Evolutionary conservation across 2,329 filamentous ascomycete species (phyloP).

Genomic region (Graphilbum ipis-grandicollis): DNA sequence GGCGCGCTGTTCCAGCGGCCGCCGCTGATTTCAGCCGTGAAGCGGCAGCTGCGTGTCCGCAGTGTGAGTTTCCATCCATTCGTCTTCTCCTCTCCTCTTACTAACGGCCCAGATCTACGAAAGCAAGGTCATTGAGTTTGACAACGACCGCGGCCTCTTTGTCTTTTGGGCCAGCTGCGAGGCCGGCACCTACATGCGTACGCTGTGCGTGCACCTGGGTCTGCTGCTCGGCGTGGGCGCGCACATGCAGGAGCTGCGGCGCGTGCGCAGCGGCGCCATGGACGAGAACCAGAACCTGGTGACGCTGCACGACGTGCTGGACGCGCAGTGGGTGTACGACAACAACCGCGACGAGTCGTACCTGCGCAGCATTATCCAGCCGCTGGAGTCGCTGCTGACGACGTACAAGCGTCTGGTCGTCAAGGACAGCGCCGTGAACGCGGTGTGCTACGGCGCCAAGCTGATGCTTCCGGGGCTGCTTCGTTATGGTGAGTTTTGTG

Average conservation of each 20-base stretch:
- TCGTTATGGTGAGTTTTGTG: slow-evolving; percentile 52
- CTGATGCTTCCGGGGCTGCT: slow-evolving; percentile 95
- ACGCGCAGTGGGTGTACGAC: slow-evolving; percentile 92
- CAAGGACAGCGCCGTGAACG: slow-evolving; percentile 92
- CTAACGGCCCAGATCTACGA: slow-evolving; percentile 50
- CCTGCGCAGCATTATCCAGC: slow-evolving; percentile 77
- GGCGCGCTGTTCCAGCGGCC: slow-evolving; percentile 95
- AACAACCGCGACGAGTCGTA: slow-evolving; percentile 91
- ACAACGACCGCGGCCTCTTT: slow-evolving; percentile 92
- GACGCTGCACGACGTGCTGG: slow-evolving; percentile 85
- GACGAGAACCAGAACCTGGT: slow-evolving; percentile 78
- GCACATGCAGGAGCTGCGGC: slow-evolving; percentile 94
- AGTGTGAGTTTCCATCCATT: slow-evolving; percentile 24
- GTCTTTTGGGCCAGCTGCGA: slow-evolving; percentile 99
- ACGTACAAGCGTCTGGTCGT: slow-evolving; percentile 95
- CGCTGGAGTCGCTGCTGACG: slow-evolving; percentile 79
- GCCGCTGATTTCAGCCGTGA: slow-evolving; percentile 93
- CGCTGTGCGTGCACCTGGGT: slow-evolving; percentile 86
- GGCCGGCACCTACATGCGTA: slow-evolving; percentile 96
- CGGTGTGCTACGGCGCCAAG: slow-evolving; percentile 96
- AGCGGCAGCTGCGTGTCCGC: slow-evolving; percentile 94
- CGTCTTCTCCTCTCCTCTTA: not conserved
- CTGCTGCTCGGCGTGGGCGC: slow-evolving; percentile 29
- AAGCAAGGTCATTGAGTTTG: slow-evolving; percentile 92
- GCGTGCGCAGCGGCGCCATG: slow-evolving; percentile 90